A percentile compares a stretch with the other conserved stretches of the same genome.
Conservation (phyloP, 2,329 filamentous ascomycete genomes). For the Bipolaris victoriae region DNA sequence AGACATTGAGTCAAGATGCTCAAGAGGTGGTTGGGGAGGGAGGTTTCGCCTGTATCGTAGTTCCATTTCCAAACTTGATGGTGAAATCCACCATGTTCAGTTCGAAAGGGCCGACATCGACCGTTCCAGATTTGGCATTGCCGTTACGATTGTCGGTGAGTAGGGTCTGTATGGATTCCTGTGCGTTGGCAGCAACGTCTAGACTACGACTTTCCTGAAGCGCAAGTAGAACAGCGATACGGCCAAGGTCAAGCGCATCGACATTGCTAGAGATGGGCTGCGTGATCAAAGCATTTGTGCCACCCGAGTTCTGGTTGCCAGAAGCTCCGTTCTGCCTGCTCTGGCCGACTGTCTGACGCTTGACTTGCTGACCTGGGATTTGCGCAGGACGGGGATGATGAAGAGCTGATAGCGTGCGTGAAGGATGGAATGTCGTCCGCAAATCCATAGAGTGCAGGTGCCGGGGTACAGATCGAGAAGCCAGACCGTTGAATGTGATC, state of each 20-base stretch:
- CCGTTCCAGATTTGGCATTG: slow-evolving; percentile 27
- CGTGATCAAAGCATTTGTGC: slow-evolving; percentile 25
- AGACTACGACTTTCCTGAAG: slow-evolving; percentile 52
- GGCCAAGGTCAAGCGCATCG: slow-evolving; percentile 53
- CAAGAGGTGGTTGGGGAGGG: slow-evolving; percentile 14
- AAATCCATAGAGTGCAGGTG: slow-evolving; percentile 29
- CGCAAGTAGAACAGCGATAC: slow-evolving; percentile 53
- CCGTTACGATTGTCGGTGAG: slow-evolving; percentile 40
- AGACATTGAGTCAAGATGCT: slow-evolving; percentile 1
- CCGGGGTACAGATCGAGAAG: slow-evolving; percentile 35
- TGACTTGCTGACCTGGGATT: slow-evolving; percentile 14
- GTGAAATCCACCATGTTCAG: slow-evolving; percentile 42
- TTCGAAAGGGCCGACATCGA: slow-evolving; percentile 40
- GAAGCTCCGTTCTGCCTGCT: slow-evolving; percentile 40
- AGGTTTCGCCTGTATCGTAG: slow-evolving; percentile 27
- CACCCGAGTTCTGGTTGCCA: slow-evolving; percentile 21
- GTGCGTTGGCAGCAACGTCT: slow-evolving; percentile 51
- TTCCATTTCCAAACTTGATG: slow-evolving; percentile 44
- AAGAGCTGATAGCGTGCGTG: slow-evolving; percentile 33
- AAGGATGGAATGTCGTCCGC: slow-evolving; percentile 25
- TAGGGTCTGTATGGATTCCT: slow-evolving; percentile 51
- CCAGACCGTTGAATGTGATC: slow-evolving; percentile 74
- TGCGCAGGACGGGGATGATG: slow-evolving; percentile 30
- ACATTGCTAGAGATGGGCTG: slow-evolving; percentile 46
- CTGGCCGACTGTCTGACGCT: slow-evolving; percentile 40